Base-by-base conservation (phyloP, 139 green algal species). In the Zygnema cylindricum region DNA sequence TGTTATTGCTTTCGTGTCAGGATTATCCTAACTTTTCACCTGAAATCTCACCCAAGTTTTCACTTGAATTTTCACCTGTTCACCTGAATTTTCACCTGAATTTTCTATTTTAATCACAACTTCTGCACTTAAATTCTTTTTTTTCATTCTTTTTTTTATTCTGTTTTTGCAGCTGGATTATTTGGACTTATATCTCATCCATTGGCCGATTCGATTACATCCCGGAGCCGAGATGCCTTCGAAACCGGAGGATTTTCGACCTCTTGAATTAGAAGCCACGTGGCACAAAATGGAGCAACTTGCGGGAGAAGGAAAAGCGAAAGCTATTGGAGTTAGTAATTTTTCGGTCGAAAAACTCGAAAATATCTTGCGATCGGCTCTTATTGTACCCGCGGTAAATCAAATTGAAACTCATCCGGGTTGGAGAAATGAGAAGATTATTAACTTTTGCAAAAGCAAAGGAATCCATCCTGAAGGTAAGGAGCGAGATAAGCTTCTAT, bases 401-500 rank as follows among this genome's bases (percentile, higher is more conserved):
- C 87, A 91, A 71, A 94, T 99, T 21, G 97, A 99, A 93, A 85
- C 94, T 23, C 96, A 98, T 93, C 97, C 97, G 1, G 98, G 97
- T 92, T 97, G 91, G 79, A 94, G 95, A 78, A 97, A 98, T 49
- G 92, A 96, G 69, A 87, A 89, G 0, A 89, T 98, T n/a, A 42
- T 98, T 7, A 35, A 82, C 16, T 96, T 81, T 42, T 96, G 93
- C 88, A 76, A 84, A 2, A 38, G n/a, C 0, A 83, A 93, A 38
- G 85, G 88, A 42, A 95, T 99, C 71, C 97, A 98, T 83, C 91
- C 99, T 16, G 98, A 96, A 0, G 78, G 71, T 79, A 16, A 63
- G 7, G 16, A 16, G 16, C 49, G 49, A 63, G 7, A 7, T 25
- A 16, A 63, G 16, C 7, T 25, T 63, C 49, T 63, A 16, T 63